A percentile compares a stretch with the other conserved stretches of the same genome.
phyloP scores from a whole-genome alignment of 805 yeast species.

The Wickerhamomyces bisporus region DNA sequence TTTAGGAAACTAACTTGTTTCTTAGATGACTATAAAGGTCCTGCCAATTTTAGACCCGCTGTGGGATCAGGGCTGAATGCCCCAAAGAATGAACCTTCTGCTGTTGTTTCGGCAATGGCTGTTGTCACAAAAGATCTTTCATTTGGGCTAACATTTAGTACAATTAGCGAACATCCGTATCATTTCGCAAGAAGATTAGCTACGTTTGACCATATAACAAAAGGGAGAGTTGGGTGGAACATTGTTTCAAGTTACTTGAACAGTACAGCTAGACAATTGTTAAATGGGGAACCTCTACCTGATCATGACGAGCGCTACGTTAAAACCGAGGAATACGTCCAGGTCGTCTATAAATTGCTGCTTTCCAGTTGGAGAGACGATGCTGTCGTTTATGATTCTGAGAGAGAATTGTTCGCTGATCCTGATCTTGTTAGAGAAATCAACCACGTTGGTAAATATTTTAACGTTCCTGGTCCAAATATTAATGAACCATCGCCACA shows the following conservation, averaged over 20 bases:
- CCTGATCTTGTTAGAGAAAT: conserved; percentile 31
- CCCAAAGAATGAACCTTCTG: conserved; percentile 34
- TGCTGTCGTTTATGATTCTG: conserved; percentile 14
- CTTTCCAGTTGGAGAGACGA: conserved; percentile 36
- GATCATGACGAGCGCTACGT: conserved; percentile 35
- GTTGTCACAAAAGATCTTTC: conserved; percentile 31
- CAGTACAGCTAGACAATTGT: conserved; percentile 32
- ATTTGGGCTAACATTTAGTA: conserved; percentile 35
- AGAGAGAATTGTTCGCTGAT: conserved; percentile 26
- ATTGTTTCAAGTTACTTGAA: conserved; percentile 35
- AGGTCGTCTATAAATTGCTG: conserved; percentile 33
- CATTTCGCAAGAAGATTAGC: conserved; percentile 35
- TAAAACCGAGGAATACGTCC: conserved; percentile 33
- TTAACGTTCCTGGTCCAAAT: conserved; percentile 33
- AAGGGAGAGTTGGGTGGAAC: conserved; percentile 40
- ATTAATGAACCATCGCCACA: conserved; percentile 35
- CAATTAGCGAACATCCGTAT: conserved; percentile 36
- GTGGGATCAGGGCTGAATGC: conserved; percentile 6
- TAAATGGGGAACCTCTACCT: conserved; percentile 30
- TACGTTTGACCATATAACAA: conserved; percentile 36
- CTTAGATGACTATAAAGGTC: conserved; percentile 26
- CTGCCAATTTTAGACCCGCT: conserved; percentile 11
- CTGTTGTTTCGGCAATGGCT: conserved; percentile 35
- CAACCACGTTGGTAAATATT: conserved; percentile 32
- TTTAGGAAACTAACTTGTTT: too few species aligned